phyloP scores from a whole-genome alignment of 1,139 yeast species.

The Hemisphaericaspora xylofermentans region DNA sequence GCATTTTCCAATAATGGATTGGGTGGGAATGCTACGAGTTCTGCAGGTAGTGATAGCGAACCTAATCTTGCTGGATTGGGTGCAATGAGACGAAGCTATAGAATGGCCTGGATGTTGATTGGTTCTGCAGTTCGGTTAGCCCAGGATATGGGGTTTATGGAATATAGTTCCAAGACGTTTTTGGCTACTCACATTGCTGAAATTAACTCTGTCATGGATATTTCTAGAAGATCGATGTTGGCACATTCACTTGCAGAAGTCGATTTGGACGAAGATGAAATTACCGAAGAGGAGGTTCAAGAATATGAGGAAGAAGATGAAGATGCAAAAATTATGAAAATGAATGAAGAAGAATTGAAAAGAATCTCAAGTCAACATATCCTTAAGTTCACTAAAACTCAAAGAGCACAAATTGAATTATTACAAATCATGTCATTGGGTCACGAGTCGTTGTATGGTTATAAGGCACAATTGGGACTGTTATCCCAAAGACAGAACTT shows the following conservation, averaged over 20 bases:
- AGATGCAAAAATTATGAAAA: slow-evolving; percentile 31
- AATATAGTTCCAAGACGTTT: slow-evolving; percentile 68
- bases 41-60: slow-evolving; percentile 8
- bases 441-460: slow-evolving; percentile 77
- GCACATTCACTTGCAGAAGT: slow-evolving; percentile 65
- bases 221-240: slow-evolving; percentile 67
- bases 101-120: slow-evolving; percentile 92
- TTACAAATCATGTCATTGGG: slow-evolving; percentile 79
- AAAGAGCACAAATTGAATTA: slow-evolving; percentile 76
- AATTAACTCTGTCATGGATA: slow-evolving; percentile 69
- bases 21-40: slow-evolving; percentile 7
- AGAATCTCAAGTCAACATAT: slow-evolving; percentile 25
- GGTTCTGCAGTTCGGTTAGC: slow-evolving; percentile 87
- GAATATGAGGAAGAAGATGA: slow-evolving; percentile 26
- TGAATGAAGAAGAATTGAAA: slow-evolving; percentile 41
- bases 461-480: slow-evolving; percentile 54
- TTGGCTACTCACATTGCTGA: slow-evolving; percentile 86
- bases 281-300: slow-evolving; percentile 33
- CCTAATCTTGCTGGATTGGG: slow-evolving; percentile 71
- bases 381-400: slow-evolving; percentile 55
- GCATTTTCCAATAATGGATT: slow-evolving; percentile 1
- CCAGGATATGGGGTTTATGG: slow-evolving; percentile 82
- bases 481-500: slow-evolving; percentile 65
- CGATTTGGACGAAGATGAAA: slow-evolving; percentile 50
- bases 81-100: slow-evolving; percentile 81